Percentiles rank a stretch among this genome's conserved stretches.
These are phyloP conservation scores for Helichrysum umbraculigerum DNA, from an alignment of 129 eudicot species.

Conservation along the genomic window DNA sequence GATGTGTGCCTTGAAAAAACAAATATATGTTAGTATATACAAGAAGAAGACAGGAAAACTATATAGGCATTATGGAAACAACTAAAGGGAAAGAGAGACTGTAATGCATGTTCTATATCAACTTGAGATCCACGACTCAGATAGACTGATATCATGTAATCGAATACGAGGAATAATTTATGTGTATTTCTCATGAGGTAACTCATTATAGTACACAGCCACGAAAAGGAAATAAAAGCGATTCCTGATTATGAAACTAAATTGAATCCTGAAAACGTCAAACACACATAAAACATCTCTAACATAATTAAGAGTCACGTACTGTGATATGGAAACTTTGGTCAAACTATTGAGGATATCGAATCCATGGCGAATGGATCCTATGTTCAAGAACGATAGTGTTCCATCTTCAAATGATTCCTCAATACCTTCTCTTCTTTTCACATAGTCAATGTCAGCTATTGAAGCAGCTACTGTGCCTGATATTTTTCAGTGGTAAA, in stretches of 20 bases:
- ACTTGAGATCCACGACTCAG: not conserved
- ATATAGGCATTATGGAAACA: not conserved
- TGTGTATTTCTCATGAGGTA: not conserved
- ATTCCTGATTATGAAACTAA: not conserved
- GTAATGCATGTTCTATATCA: slow-evolving; percentile 4
- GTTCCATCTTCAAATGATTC: slow-evolving; percentile 94
- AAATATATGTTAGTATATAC: slow-evolving; percentile 18
- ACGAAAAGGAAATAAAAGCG: not conserved
- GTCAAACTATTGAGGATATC: slow-evolving; percentile 61
- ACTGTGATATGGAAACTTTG: slow-evolving; percentile 69
- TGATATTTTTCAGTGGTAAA: slow-evolving; percentile 29
- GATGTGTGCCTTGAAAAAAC: slow-evolving; percentile 61
- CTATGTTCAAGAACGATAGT: slow-evolving; percentile 72
- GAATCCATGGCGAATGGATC: slow-evolving; percentile 81
- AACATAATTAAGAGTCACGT: not conserved
- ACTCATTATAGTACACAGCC: not conserved
- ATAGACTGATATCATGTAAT: too few species aligned
- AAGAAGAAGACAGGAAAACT: not conserved
- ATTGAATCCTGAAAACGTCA: not conserved
- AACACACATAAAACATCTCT: not conserved
- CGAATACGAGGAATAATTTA: not conserved
- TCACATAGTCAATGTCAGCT: slow-evolving; percentile 88
- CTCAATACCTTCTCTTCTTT: slow-evolving; percentile 83
- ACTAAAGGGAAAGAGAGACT: not conserved
- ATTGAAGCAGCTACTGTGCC: slow-evolving; percentile 97